Percentiles rank a stretch among this genome's conserved stretches.
Conservation (phyloP, 306 rosid genomes). For the Begonia masoniana region DNA sequence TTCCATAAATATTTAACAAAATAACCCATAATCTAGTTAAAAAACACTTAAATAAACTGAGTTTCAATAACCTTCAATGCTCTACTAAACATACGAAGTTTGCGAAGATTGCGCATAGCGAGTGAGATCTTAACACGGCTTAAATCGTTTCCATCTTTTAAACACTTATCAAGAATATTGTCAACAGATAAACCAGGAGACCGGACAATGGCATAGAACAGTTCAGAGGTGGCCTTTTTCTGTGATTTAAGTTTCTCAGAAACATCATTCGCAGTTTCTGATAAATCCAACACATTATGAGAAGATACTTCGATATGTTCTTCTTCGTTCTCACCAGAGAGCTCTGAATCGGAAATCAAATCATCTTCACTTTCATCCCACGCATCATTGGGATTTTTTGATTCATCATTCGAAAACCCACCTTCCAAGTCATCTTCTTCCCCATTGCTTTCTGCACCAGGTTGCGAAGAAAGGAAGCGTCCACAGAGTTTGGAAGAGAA, state of each 20-base stretch:
- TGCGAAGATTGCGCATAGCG: slow-evolving; percentile 37
- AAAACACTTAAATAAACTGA: background rate
- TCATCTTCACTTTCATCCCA: slow-evolving; percentile 17
- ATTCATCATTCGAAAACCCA: slow-evolving; percentile 30
- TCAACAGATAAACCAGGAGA: slow-evolving; percentile 22
- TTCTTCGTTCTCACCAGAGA: slow-evolving; percentile 25
- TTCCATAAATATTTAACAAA: too few relatives aligned
- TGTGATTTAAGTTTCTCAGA: slow-evolving; percentile 5
- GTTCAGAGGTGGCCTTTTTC: slow-evolving; percentile 20
- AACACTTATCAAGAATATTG: slow-evolving; percentile 48
- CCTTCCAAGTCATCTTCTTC: slow-evolving; percentile 60
- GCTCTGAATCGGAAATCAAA: slow-evolving; percentile 20
- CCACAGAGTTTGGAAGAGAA: slow-evolving; percentile 8
- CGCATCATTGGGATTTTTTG: slow-evolving; percentile 2
- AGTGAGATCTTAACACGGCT: slow-evolving; percentile 32
- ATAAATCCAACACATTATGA: slow-evolving; percentile 32
- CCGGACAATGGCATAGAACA: slow-evolving; percentile 27
- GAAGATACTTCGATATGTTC: slow-evolving; percentile 18
- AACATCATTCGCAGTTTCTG: slow-evolving; percentile 18
- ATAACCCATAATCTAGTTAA: too few relatives aligned
- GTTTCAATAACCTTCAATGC: slow-evolving; percentile 61
- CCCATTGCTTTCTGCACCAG: slow-evolving; percentile 47
- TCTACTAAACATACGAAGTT: slow-evolving; percentile 32
- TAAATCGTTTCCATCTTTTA: slow-evolving; percentile 51
- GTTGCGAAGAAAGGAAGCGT: slow-evolving; percentile 54